Conservation (phyloP, 1,139 yeast species). For the Debaryomyces udenii region DNA sequence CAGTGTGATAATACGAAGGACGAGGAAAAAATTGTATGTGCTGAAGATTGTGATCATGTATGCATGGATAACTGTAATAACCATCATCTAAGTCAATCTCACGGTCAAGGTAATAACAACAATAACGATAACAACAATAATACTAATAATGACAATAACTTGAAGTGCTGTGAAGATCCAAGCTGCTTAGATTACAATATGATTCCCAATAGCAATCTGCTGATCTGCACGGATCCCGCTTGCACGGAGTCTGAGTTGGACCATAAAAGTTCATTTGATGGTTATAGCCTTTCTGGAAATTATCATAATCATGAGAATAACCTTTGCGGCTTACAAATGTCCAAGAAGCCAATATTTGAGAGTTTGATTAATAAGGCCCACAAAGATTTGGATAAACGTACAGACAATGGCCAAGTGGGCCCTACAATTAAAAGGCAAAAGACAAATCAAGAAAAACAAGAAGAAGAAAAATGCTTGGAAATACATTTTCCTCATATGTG, state of each 20-base stretch:
- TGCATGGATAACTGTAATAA: constrained; percentile 3
- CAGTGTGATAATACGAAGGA: constrained; percentile 32
- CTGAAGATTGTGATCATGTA: constrained; percentile 9
- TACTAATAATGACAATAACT: too few relatives aligned
- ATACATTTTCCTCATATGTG: constrained; percentile 43
- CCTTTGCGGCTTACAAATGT: constrained; percentile 31
- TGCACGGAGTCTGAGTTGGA: constrained; percentile 20
- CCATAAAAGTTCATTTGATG: constrained; percentile 13
- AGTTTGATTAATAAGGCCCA: constrained; percentile 40
- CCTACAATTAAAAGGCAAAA: constrained; percentile 5
- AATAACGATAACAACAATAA: constrained; percentile 11
- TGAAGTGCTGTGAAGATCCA: constrained; percentile 21
- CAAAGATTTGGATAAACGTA: constrained; percentile 21
- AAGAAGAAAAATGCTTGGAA: constrained; percentile 19
- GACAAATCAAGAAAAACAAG: constrained; percentile 4
- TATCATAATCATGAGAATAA: constrained; percentile 26
- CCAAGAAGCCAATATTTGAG: constrained; percentile 35
- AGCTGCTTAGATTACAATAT: constrained; percentile 14
- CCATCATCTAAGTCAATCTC: constrained; percentile 4
- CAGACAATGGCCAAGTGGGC: background rate
- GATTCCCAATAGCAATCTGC: background rate
- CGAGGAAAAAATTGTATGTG: constrained; percentile 10
- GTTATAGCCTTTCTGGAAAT: constrained; percentile 10
- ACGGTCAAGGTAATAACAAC: background rate
- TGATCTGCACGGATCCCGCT: constrained; percentile 18